Base-by-base conservation (phyloP, 768 basidiomycete genomes). In the Tricholoma sp. region DNA sequence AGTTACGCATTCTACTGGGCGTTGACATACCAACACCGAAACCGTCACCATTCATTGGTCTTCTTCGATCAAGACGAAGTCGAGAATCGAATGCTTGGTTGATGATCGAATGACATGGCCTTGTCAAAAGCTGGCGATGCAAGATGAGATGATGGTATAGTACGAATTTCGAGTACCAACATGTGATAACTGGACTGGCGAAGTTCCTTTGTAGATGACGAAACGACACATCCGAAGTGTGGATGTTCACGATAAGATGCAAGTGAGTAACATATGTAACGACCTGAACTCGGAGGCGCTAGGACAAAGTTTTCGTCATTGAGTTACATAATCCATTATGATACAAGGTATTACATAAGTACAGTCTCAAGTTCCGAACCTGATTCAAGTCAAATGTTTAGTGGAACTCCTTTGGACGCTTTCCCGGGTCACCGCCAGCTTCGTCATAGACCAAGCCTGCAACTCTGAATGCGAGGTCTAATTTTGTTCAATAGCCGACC, bases 41-140 rank as follows among this genome's bases (percentile, higher is more conserved):
- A 0, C 96, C 96, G 68, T 98, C 95, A 8, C 92, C 91, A 61
- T 94, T 94, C 72, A 94, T 92, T n/a, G 91, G 92, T 58, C 91
- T 72, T 55, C 91, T 78, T 60, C 75, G 79, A 65, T 94, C 91
- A 52, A 93, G 69, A 17, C 96, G 83, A 32, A 99, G 77, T 7
- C 95, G 82, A 18, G 93, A 95, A 73, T 98, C 96, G 65, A 94
- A 95, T 0, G 96, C 94, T 74, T 97, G 94, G 69, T 96, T 96
- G 69, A 95, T 97, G 74, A 98, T 97, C 3, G 91, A 93, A 74
- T 98, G 96, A 58, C 88, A 87, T 51, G 96, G 96, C 49, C 91
- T 81, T 44, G 95, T 98, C 63, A 98, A 79, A n/a, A 98, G 82
- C 82, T 92, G 61, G 20, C 53, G 48, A 50, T 36, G 11, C 53